Evolutionary conservation across 1,284 basidiomycete genomes (phyloP), one percentile per base, ranked within the genome.

Genomic region (Ustilago shanxiensis): DNA sequence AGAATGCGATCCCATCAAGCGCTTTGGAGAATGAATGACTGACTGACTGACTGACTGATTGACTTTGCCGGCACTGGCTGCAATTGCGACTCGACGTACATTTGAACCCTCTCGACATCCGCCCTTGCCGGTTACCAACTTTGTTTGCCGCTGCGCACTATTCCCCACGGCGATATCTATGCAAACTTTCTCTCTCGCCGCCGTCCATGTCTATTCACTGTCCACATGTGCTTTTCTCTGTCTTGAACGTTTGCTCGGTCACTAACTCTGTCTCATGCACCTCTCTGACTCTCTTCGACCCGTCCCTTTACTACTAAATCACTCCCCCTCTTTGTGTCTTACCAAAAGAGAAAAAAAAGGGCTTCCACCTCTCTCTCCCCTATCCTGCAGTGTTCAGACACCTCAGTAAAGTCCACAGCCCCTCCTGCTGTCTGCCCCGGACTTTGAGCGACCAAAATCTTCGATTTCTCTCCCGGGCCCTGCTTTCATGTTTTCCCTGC

Each of bases 391-490:
- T 37, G 14, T 37, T 14, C 8, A 37, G 35, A 14, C 9, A 14
- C 8, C 20, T 16, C n/a, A 24, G n/a, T 59, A 29, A 26, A 33
- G 22, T 14, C 41, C 35, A 14, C 29, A 18, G 33, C 45, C 22
- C 20, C 6, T 20, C n/a, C 31, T n/a, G n/a, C 52, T 14, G 31
- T 35, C 29, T 26, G 59, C 67, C 67, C 67, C 57, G 68, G 62
- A 65, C 58, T 71, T 71, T 50, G 59, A 39, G 58, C 62, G 59
- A 61, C 58, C 58, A 29, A 47, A 57, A n/a, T 49, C 22, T 56
- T 54, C 35, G 29, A 1, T 24, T 41, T 26, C 37, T 50, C 22
- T n/a, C 37, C 18, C 35, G 16, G 11, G n/a, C 33, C n/a, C 37
- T n/a, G 18, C n/a, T 35, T 44, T 8, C 35, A 18, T 22, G 10